Base-by-base conservation (phyloP, 768 basidiomycete species). In the Auricularia auricula-judae region DNA sequence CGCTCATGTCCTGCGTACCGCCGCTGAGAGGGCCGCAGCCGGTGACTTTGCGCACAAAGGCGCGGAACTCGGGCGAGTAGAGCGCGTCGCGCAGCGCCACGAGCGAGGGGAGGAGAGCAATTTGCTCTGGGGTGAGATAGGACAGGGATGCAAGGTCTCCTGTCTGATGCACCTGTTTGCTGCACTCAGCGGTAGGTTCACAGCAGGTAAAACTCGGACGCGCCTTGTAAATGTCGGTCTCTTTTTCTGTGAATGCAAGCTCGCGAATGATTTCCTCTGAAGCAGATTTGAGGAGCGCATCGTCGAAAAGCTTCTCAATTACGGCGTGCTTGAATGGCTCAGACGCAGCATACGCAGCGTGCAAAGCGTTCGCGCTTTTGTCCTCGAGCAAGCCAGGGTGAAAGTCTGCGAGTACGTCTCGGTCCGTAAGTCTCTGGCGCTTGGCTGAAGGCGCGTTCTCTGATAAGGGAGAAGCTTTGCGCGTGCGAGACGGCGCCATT, bases 171-270 rank as follows among this genome's bases (percentile, higher is more conserved):
- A 98, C 89, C 95, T 98, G 69, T 14, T 42, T 29, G 29, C 29
- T 29, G 29, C 29, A 29, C 29, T 29, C 29, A 29, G 29, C 29
- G 29, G 29, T 29, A 29, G 29, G 29, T 7, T 14, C n/a, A 36
- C 47, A 21, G 16, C 1, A 61, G 60, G 64, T 58, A 58, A 36
- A 64, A 61, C 8, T 14, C 12, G 62, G 43, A 35, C 77, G 65
- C 66, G 89, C 91, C 86, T 91, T 93, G 84, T 98, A 98, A 68
- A 98, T 98, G 72, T 98, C 96, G 2, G 96, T 98, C 80, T 98
- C 91, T 77, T 97, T 98, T 78, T 93, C 87, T 3, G 88, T 83
- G 73, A 95, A 93, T 73, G 80, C 86, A 66, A 95, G 82, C 71
- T 93, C 84, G 62, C 78, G 76, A 64, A 89, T 75, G 69, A 90